Evolutionary conservation across 1,284 basidiomycete genomes (phyloP).

Genomic region (Sanguinoderma infundibulare): DNA sequence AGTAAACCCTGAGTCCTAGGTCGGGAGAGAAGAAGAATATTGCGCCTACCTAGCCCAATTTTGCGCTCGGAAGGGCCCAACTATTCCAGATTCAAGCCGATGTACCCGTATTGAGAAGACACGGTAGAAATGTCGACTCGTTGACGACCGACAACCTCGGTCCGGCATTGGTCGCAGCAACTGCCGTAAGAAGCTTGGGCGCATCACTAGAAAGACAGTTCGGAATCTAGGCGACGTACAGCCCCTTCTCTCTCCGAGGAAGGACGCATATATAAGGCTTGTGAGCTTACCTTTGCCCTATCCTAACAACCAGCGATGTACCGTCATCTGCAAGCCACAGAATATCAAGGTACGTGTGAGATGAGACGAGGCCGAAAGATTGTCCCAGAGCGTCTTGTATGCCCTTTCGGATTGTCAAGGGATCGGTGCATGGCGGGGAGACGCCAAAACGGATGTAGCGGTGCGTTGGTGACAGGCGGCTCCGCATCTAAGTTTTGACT

Average conservation of each 20-base stretch:
- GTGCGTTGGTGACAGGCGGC: slow-evolving; percentile 25
- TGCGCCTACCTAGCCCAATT: neutral
- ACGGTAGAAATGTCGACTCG: slow-evolving; percentile 47
- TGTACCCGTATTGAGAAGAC: slow-evolving; percentile 21
- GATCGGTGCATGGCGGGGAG: slow-evolving; percentile 39
- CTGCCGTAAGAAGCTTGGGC: slow-evolving; percentile 43
- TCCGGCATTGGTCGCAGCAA: slow-evolving; percentile 34
- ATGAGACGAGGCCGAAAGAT: slow-evolving; percentile 44
- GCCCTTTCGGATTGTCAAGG: slow-evolving; percentile 43
- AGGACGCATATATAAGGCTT: neutral
- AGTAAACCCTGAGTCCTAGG: too few relatives aligned
- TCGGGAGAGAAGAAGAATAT: too few relatives aligned
- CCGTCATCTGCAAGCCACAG: slow-evolving; percentile 42
- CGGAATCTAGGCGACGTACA: neutral
- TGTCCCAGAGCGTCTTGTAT: slow-evolving; percentile 49
- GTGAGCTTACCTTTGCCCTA: slow-evolving; percentile 32
- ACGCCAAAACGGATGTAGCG: slow-evolving; percentile 47
- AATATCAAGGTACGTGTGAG: slow-evolving; percentile 47
- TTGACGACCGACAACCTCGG: slow-evolving; percentile 40
- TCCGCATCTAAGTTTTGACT: neutral
- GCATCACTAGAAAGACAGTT: slow-evolving; percentile 38
- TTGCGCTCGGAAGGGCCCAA: neutral
- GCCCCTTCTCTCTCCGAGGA: neutral
- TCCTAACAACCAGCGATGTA: slow-evolving; percentile 41
- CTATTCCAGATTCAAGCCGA: neutral